Conservation (phyloP, 495 filamentous ascomycete species). For the Aspergillus biplanus region DNA sequence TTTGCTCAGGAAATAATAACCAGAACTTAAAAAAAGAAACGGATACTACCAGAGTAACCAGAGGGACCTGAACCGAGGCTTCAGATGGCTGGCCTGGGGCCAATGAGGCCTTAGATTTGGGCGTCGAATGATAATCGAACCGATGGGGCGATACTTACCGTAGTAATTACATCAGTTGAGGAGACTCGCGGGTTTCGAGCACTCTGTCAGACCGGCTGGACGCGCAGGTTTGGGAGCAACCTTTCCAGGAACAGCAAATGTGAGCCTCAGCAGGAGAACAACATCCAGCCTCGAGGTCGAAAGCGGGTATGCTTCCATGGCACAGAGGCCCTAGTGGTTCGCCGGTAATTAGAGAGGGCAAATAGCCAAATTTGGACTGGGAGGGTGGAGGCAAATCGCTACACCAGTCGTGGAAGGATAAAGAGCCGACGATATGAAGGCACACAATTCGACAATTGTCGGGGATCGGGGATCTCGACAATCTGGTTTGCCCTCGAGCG, state of each 20-base stretch:
- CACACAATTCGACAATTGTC: neutral
- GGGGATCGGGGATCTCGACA: conserved; percentile 5
- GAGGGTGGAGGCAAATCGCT: conserved; percentile 11
- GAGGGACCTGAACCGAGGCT: conserved; percentile 1
- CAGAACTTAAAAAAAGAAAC: conserved; percentile 3
- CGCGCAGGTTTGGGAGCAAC: neutral
- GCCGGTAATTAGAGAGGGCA: conserved; percentile 17
- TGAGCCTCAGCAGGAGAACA: neutral
- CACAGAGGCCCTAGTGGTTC: conserved; percentile 11
- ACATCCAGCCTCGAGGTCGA: conserved; percentile 2
- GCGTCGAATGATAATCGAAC: neutral
- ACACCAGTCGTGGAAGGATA: conserved; percentile 15
- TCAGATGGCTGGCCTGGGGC: neutral
- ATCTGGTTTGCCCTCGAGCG: neutral
- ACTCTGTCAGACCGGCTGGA: neutral
- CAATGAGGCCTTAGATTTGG: conserved; percentile 5
- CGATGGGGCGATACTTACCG: neutral
- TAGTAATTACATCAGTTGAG: neutral
- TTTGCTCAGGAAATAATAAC: neutral
- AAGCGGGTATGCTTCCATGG: conserved; percentile 7
- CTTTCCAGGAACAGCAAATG: conserved; percentile 21
- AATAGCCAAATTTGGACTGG: conserved; percentile 5
- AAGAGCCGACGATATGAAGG: conserved; percentile 10
- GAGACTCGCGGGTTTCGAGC: neutral
- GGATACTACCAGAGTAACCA: neutral